Evolutionary conservation across 2,329 filamentous ascomycete species (phyloP).

Genomic region (Dactylellina leptospora): DNA sequence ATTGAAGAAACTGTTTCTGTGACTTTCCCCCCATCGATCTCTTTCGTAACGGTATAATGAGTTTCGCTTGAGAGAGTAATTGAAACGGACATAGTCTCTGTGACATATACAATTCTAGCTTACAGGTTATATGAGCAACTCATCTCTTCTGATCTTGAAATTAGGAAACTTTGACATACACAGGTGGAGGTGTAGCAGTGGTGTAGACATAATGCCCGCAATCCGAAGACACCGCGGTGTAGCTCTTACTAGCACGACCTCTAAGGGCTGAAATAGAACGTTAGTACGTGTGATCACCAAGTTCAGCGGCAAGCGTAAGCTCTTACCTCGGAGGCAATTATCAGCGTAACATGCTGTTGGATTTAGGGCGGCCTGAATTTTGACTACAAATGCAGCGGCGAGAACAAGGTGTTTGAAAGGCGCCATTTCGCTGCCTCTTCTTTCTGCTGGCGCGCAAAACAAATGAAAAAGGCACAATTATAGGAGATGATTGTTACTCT

Average conservation of each 20-base stretch:
- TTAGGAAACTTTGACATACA: neutral
- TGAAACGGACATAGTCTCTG: neutral
- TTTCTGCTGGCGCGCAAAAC: no score
- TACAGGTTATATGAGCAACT: no score
- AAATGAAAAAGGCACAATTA: no score
- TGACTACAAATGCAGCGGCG: neutral
- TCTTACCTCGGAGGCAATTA: conserved; percentile 21
- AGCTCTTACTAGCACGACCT: conserved; percentile 19
- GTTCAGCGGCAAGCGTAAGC: neutral
- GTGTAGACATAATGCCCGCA: conserved; percentile 13
- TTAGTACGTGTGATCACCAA: no score
- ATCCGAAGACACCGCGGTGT: conserved; percentile 3
- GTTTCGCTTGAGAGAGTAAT: neutral
- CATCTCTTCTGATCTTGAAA: no score
- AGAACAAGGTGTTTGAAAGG: neutral
- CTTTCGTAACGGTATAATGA: neutral
- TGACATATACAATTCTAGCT: neutral
- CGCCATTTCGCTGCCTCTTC: no score
- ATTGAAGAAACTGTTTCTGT: neutral
- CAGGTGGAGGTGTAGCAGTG: neutral
- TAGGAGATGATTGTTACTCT: no score
- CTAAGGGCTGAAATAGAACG: conserved; percentile 9
- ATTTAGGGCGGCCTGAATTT: neutral
- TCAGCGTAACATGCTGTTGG: conserved; percentile 18
- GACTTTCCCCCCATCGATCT: neutral